These are phyloP conservation scores for Aspergillus sp. DNA, from an alignment of 2,329 filamentous ascomycete genomes.

Conservation along the genomic window DNA sequence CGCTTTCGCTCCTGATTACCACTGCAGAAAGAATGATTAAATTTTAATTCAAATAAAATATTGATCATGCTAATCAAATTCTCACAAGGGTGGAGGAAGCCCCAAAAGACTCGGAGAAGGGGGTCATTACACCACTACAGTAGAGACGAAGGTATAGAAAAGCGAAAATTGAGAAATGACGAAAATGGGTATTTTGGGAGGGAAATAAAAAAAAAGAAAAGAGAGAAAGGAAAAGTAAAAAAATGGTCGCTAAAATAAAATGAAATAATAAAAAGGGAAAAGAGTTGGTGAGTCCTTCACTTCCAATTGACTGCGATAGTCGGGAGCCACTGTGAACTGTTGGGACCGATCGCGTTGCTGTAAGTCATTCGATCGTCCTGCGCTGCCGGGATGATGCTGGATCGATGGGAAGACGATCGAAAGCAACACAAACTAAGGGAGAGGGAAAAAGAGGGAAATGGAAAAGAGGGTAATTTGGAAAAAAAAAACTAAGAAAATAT, in stretches of 20 bases:
- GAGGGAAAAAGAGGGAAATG: background rate
- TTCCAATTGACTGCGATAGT: slow-evolving; percentile 13
- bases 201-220: background rate
- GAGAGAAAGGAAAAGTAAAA: background rate
- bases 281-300: slow-evolving; percentile 4
- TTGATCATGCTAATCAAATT: background rate
- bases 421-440: background rate
- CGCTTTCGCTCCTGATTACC: slow-evolving; percentile 1
- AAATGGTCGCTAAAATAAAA: background rate
- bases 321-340: slow-evolving; percentile 20
- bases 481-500: too few relatives aligned
- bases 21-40: slow-evolving; percentile 1
- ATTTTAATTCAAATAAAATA: background rate
- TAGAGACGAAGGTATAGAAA: background rate
- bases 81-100: background rate
- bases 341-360: slow-evolving; percentile 26
- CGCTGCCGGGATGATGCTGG: slow-evolving; percentile 27
- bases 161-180: background rate
- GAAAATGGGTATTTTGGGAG: background rate
- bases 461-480: too few relatives aligned
- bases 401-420: slow-evolving; percentile 17
- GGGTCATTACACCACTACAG: background rate
- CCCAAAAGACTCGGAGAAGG: background rate
- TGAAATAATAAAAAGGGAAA: background rate
- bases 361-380: slow-evolving; percentile 30